Evolutionary conservation across 2,329 filamentous ascomycete genomes (phyloP).

Genomic region (Phialophora expanda): DNA sequence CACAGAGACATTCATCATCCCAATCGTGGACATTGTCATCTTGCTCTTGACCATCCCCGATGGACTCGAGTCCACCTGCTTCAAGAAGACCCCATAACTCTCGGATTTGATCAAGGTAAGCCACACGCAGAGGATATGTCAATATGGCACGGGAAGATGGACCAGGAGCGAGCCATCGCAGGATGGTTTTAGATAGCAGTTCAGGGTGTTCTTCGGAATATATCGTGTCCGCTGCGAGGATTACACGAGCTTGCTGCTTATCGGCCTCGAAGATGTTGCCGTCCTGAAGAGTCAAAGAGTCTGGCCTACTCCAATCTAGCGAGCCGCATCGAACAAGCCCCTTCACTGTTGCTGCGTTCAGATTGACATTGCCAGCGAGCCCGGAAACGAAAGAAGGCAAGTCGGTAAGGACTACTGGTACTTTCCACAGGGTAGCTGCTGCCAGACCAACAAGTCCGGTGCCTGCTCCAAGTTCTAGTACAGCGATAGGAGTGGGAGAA

Average conservation of each 20-base stretch:
- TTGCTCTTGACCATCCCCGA: slow-evolving; percentile 54
- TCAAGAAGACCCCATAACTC: slow-evolving; percentile 51
- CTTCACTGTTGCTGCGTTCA: slow-evolving; percentile 67
- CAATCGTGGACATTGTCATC: slow-evolving; percentile 52
- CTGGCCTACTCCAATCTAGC: slow-evolving; percentile 49
- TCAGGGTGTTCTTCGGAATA: slow-evolving; percentile 51
- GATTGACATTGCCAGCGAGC: slow-evolving; percentile 70
- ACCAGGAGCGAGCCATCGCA: slow-evolving; percentile 44
- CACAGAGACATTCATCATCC: slow-evolving; percentile 53
- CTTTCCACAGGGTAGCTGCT: slow-evolving; percentile 72
- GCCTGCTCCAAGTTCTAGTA: slow-evolving; percentile 84
- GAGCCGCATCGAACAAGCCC: slow-evolving; percentile 75
- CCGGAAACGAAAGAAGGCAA: slow-evolving; percentile 82
- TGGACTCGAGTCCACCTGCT: slow-evolving; percentile 45
- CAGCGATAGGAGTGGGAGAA: slow-evolving; percentile 32
- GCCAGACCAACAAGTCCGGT: slow-evolving; percentile 88
- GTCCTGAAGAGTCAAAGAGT: slow-evolving; percentile 32
- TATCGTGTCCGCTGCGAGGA: slow-evolving; percentile 51
- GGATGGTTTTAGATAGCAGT: slow-evolving; percentile 46
- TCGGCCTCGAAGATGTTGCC: slow-evolving; percentile 25
- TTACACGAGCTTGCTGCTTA: slow-evolving; percentile 44
- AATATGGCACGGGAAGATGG: slow-evolving; percentile 45
- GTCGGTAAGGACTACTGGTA: slow-evolving; percentile 78
- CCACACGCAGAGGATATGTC: slow-evolving; percentile 49
- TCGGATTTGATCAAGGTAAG: slow-evolving; percentile 52